Base-by-base conservation (phyloP, 306 rosid genomes). In the Sphenostylis stenocarpa region DNA sequence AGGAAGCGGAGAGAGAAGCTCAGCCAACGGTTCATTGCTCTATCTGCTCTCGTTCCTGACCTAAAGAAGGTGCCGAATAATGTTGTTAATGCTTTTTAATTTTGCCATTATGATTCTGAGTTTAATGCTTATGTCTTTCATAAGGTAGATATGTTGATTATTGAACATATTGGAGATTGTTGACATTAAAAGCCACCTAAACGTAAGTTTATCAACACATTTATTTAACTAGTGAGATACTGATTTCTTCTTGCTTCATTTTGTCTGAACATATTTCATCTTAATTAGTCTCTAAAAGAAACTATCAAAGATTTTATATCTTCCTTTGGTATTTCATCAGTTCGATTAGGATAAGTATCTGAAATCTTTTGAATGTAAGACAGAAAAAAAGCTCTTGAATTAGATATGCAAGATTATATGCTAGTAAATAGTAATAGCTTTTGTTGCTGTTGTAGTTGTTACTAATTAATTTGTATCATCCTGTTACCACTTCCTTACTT, bases 1-100 rank as follows among this genome's bases (percentile, higher is more conserved):
- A 79, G 98, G 85, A 92, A 87, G 76, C 82, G 98, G 10, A 73
- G 98, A 24, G 97, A 94, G 88, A 95, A 95, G 81, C 98, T 95
- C 72, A 90, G 90, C 82, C 97, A 95, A 63, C 72, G 92, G 76
- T 95, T 95, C 82, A 88, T 92, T 19, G 93, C 97, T 80, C 82
- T 94, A 24, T 90, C 98, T 73, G 98, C 98, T 38, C 83, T 92
- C 53, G 85, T 92, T 88, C 97, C 98, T n/a, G 94, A 88, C 78
- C 91, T 95, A 3, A 92, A 90, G 87, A 95, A 95, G 97, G 98
- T 95, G 79, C 11, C 24, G 17, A 39, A 38, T n/a, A 9, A 29
- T 31, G 10, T 41, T 70, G 36, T 67, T 64, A 38, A 4, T 38
- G 23, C 5, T 4, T 57, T 36, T 47, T 41, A 11, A 7, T 53